Conservation (phyloP, 306 rosid species). For the Prosopis cineraria region DNA sequence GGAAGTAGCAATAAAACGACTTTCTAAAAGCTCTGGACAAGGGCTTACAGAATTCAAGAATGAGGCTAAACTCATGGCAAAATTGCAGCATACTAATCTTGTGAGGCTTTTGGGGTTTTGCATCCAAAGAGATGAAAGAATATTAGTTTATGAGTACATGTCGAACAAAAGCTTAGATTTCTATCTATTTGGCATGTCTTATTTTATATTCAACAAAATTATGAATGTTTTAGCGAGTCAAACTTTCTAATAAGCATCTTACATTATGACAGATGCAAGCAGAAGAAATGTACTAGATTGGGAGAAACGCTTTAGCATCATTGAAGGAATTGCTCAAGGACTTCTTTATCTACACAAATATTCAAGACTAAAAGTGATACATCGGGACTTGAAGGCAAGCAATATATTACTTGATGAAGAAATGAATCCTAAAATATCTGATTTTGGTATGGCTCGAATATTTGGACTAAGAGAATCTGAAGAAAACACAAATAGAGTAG, state of each 20-base stretch:
- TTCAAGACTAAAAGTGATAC: conserved; percentile 51
- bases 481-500: conserved; percentile 47
- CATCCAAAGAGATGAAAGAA: conserved; percentile 38
- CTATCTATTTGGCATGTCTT: conserved; percentile 41
- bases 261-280: conserved; percentile 21
- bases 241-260: background rate
- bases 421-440: conserved; percentile 52
- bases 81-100: conserved; percentile 42
- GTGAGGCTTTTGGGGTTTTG: conserved; percentile 34
- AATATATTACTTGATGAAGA: conserved; percentile 44
- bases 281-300: conserved; percentile 27
- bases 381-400: conserved; percentile 47
- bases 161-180: conserved; percentile 36
- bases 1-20: conserved; percentile 35
- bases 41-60: conserved; percentile 40
- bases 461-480: conserved; percentile 30
- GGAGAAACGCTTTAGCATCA: conserved; percentile 42
- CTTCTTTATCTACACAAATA: conserved; percentile 42
- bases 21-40: conserved; percentile 36
- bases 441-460: conserved; percentile 55
- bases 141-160: conserved; percentile 40
- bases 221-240: background rate
- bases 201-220: background rate
- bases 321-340: conserved; percentile 45
- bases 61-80: conserved; percentile 35